These are phyloP conservation scores for Xylaria intraflava DNA, from an alignment of 495 filamentous ascomycete genomes.

Conservation along the genomic window DNA sequence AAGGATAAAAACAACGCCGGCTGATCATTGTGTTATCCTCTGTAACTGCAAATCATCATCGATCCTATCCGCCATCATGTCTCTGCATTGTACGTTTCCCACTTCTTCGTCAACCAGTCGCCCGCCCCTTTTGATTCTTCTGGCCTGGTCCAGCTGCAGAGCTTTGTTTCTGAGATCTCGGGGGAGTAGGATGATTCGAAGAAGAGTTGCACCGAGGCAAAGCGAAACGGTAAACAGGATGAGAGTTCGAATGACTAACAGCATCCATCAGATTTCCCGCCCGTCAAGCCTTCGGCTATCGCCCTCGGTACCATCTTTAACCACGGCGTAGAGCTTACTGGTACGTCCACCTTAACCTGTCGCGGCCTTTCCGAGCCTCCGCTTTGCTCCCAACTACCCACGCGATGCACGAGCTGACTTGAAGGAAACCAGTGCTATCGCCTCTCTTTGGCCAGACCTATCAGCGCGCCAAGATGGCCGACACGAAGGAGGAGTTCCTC, in stretches of 20 bases:
- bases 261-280: slow-evolving; percentile 64
- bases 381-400: not conserved
- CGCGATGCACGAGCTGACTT: not conserved
- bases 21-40: not conserved
- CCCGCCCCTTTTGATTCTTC: not conserved
- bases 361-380: not conserved
- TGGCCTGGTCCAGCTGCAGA: not conserved
- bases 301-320: slow-evolving; percentile 93
- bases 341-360: not conserved
- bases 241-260: slow-evolving; percentile 18
- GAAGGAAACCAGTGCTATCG: slow-evolving; percentile 65
- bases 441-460: slow-evolving; percentile 95
- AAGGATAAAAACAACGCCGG: not conserved
- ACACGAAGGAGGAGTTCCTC: slow-evolving; percentile 94
- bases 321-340: slow-evolving; percentile 56
- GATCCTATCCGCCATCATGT: slow-evolving; percentile 39
- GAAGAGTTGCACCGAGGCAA: too few relatives aligned
- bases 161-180: not conserved
- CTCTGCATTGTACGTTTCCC: slow-evolving; percentile 49
- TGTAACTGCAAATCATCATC: not conserved
- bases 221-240: not conserved
- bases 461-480: slow-evolving; percentile 81
- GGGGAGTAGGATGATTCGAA: too few relatives aligned
- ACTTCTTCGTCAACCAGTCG: not conserved
- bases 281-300: slow-evolving; percentile 96